A percentile compares a stretch with the other conserved stretches of the same genome.
Conservation (phyloP, 768 basidiomycete genomes). For the Paxillus rubicundulus region DNA sequence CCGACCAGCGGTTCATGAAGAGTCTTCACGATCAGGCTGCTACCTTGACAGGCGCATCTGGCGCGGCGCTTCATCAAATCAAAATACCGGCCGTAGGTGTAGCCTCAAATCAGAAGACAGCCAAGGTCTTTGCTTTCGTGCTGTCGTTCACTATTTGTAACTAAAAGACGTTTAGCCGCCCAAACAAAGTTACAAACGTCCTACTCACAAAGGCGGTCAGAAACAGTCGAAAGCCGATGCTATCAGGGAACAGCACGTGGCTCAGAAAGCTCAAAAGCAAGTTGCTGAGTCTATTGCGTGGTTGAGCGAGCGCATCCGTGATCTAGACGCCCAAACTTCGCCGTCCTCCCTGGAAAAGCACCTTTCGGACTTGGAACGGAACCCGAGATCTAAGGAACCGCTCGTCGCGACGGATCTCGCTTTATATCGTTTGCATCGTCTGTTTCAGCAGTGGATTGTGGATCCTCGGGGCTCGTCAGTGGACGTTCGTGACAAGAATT, state of each 20-base stretch:
- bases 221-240: slow-evolving; percentile 37
- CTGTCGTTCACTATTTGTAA: background rate
- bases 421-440: slow-evolving; percentile 52
- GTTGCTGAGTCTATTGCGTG: slow-evolving; percentile 43
- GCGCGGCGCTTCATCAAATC: slow-evolving; percentile 49
- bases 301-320: slow-evolving; percentile 50
- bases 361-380: slow-evolving; percentile 43
- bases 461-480: slow-evolving; percentile 38
- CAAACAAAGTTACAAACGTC: slow-evolving; percentile 15
- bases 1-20: slow-evolving; percentile 59
- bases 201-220: slow-evolving; percentile 27
- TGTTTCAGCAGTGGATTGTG: slow-evolving; percentile 51
- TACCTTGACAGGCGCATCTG: slow-evolving; percentile 62
- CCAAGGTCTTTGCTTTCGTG: slow-evolving; percentile 11
- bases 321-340: slow-evolving; percentile 23
- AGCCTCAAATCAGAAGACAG: background rate
- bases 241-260: slow-evolving; percentile 44
- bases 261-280: slow-evolving; percentile 43
- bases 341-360: slow-evolving; percentile 28
- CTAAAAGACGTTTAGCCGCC: slow-evolving; percentile 5
- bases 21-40: slow-evolving; percentile 56
- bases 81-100: slow-evolving; percentile 46
- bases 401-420: slow-evolving; percentile 49
- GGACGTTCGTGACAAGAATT: slow-evolving; percentile 43
- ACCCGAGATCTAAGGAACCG: slow-evolving; percentile 41